Percentiles rank a stretch among this genome's conserved stretches.
These are phyloP conservation scores for Thinopyrum obtusiflorum DNA, from an alignment of 202 grass and related monocot genomes.

Conservation along the genomic window DNA sequence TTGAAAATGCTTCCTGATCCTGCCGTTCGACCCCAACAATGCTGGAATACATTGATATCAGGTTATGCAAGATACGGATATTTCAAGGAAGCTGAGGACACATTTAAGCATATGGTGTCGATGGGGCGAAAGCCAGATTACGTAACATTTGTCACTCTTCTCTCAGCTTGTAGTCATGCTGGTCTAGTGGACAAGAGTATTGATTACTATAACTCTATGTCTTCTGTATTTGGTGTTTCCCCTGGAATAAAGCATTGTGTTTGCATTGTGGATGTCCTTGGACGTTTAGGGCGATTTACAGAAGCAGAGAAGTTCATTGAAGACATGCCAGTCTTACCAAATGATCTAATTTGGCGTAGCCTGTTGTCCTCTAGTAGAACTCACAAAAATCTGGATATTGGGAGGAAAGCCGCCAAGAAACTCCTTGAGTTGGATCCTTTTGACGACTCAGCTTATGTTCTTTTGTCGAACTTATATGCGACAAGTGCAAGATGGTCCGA, in stretches of 20 bases:
- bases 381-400: conserved; percentile 68
- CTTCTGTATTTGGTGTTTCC: conserved; percentile 48
- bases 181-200: conserved; percentile 66
- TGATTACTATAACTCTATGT: conserved; percentile 62
- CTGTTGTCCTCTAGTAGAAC: conserved; percentile 77
- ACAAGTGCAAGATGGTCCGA: conserved; percentile 62
- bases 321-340: conserved; percentile 63
- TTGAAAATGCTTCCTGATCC: conserved; percentile 55
- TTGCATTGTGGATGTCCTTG: conserved; percentile 81
- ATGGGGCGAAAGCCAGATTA: conserved; percentile 58
- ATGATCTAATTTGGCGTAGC: conserved; percentile 82
- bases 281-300: conserved; percentile 53
- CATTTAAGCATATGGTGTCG: conserved; percentile 63
- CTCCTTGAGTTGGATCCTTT: conserved; percentile 81
- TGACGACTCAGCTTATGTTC: conserved; percentile 85
- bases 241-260: conserved; percentile 85
- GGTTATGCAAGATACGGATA: conserved; percentile 64
- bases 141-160: conserved; percentile 70
- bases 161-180: conserved; percentile 76
- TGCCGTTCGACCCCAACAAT: conserved; percentile 48
- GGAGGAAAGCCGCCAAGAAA: conserved; percentile 57
- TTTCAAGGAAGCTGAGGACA: conserved; percentile 71
- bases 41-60: conserved; percentile 88
- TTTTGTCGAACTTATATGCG: conserved; percentile 83
- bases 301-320: conserved; percentile 75